Evolutionary conservation across 2,329 filamentous ascomycete genomes (phyloP).

Genomic region (Penicillium sp.): DNA sequence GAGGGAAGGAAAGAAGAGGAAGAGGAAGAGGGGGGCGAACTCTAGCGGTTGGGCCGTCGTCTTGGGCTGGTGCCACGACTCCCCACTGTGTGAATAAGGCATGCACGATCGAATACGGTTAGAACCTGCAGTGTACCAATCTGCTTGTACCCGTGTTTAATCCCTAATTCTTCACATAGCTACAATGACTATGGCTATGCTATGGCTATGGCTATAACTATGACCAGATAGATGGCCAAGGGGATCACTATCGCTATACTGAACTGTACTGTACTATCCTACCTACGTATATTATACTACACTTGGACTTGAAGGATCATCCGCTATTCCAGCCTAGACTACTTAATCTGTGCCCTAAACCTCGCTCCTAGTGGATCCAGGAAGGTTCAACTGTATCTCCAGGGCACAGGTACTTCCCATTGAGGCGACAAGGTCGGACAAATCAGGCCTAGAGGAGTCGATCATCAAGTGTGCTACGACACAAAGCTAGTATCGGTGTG

Average conservation of each 20-base stretch:
- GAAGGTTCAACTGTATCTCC: neutral
- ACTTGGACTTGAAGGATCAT: neutral
- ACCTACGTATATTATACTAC: neutral
- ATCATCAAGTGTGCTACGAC: constrained; percentile 8
- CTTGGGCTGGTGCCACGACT: constrained; percentile 42
- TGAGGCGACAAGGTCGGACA: constrained; percentile 6
- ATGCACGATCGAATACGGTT: constrained; percentile 31
- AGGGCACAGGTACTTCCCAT: neutral
- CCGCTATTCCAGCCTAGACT: constrained; percentile 16
- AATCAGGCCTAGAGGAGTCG: constrained; percentile 11
- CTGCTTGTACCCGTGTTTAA: neutral
- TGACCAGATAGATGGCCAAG: too few species aligned
- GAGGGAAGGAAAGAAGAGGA: constrained; percentile 26
- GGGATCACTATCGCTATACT: neutral
- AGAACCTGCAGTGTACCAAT: constrained; percentile 8
- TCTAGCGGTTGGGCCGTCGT: constrained; percentile 36
- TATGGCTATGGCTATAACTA: neutral
- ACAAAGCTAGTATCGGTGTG: constrained; percentile 12
- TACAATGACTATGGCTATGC: neutral
- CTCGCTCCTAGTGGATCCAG: constrained; percentile 8
- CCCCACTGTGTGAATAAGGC: constrained; percentile 30
- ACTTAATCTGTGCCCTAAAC: constrained; percentile 20
- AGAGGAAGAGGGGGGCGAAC: constrained; percentile 30
- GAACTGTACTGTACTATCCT: neutral
- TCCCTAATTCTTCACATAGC: neutral